Conservation (phyloP, 345 rosid genomes). For the Eucalyptus grandis region DNA sequence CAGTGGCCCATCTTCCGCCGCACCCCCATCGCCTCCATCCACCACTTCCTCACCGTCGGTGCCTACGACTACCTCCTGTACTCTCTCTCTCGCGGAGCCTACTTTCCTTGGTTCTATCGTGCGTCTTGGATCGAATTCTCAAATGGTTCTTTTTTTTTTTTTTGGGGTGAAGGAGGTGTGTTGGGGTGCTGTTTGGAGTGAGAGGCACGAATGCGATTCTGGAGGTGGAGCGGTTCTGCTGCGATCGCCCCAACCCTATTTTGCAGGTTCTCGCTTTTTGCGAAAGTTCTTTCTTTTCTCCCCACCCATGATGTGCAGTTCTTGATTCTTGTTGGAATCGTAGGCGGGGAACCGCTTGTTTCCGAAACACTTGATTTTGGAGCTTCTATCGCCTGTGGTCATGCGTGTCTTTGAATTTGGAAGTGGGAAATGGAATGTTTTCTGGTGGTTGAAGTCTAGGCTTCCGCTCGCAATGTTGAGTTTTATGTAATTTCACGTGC, state of each 20-base stretch:
- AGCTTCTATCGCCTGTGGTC: not conserved
- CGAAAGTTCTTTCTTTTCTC: not conserved
- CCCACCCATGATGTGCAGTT: not conserved
- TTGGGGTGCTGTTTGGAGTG: constrained; percentile 46
- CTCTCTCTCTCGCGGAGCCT: not conserved
- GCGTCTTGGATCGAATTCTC: not conserved
- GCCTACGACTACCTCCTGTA: constrained; percentile 81
- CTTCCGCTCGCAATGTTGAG: not conserved
- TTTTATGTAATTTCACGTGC: not conserved
- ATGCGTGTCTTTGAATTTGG: not conserved
- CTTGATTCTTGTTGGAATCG: not conserved
- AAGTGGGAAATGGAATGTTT: not conserved
- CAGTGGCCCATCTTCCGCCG: constrained; percentile 89
- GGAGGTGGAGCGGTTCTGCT: constrained; percentile 54
- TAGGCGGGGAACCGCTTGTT: not conserved
- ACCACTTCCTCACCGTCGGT: constrained; percentile 74
- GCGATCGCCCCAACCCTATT: constrained; percentile 82
- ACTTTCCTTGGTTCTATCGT: not conserved
- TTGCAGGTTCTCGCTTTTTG: constrained; percentile 28
- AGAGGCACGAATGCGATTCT: constrained; percentile 42
- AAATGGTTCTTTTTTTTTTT: not conserved
- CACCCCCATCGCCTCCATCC: constrained; percentile 68
- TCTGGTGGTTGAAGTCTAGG: not conserved
- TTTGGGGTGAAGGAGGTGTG: constrained; percentile 30
- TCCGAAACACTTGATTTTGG: not conserved